Base-by-base conservation (phyloP, 768 basidiomycete genomes). In the Russula sp. region DNA sequence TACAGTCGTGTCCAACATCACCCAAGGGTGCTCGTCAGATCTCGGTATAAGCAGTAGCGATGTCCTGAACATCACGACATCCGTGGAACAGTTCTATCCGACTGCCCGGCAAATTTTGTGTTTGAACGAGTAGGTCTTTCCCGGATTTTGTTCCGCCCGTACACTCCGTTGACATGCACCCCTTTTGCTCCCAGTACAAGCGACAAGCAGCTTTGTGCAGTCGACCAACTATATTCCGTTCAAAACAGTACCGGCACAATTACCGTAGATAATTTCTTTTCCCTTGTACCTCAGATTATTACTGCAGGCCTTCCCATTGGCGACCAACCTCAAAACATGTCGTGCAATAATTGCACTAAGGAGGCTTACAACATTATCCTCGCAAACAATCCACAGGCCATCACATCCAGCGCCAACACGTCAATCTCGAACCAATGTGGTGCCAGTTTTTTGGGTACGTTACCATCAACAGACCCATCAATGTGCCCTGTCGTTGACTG, bases 51-150 rank as follows among this genome's bases (percentile, higher is more conserved):
- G 18, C 16, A 61, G 55, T 51, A 40, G 58, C 45, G 64, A 68
- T 37, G n/a, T 69, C 7, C 55, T 70, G 22, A 32, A 71, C 3
- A 54, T 78, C 22, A 76, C 76, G 2, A 44, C 75, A 4, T 47
- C 75, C 20, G 79, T 88, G 20, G 77, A 88, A 69, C 67, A 70
- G 49, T 78, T 71, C 37, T 91, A 88, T 71, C 85, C 88, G 2
- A 75, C 79, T 2, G 76, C 77, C 4, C 78, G 87, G 57, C 71
- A 85, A 65, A 69, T 85, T 8, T 71, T 74, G 10, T 92, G 89
- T 71, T 73, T 90, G 68, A 79, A 84, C 62, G 80, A 88, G 89
- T 90, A 70, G 65, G 85, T 79, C 13, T 32, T 52, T n/a, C 6
- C 14, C 6, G 9, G n/a, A 13, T 16, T 31, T 27, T 27, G 18